A percentile compares a stretch with the other conserved stretches of the same genome.
Conservation (phyloP, 2,329 filamentous ascomycete species). For the Plectosphaerella sp. region DNA sequence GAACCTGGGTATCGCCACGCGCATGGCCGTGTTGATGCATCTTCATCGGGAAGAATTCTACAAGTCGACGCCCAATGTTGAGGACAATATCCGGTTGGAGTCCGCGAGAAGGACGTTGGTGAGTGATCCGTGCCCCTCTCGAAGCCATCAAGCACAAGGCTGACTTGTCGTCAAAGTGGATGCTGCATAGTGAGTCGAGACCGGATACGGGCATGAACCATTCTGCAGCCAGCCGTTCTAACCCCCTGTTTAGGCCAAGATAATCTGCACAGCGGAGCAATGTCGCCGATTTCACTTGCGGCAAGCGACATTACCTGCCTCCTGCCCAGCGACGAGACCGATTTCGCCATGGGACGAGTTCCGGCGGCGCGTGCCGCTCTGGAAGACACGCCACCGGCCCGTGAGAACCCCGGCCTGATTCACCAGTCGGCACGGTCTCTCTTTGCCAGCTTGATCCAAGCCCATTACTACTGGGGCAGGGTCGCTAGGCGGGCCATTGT, state of each 20-base stretch:
- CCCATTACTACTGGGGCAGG: constrained; percentile 49
- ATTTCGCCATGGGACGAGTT: constrained; percentile 43
- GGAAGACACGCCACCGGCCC: constrained; percentile 46
- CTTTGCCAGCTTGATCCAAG: constrained; percentile 52
- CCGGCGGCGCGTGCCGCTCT: constrained; percentile 47
- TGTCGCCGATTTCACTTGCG: constrained; percentile 45
- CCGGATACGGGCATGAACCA: not conserved
- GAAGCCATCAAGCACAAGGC: not conserved
- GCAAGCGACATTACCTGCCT: constrained; percentile 50
- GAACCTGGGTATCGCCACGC: constrained; percentile 51
- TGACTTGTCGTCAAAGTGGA: constrained; percentile 38
- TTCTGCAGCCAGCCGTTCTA: not conserved
- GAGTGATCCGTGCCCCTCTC: constrained; percentile 17
- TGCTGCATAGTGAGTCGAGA: constrained; percentile 42
- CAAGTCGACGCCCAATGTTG: constrained; percentile 31
- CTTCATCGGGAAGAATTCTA: constrained; percentile 55
- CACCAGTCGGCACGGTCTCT: constrained; percentile 41
- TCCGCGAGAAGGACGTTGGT: constrained; percentile 54
- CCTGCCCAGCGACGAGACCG: constrained; percentile 46
- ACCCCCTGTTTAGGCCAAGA: constrained; percentile 37
- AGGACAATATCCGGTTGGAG: constrained; percentile 44
- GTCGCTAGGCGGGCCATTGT: constrained; percentile 44
- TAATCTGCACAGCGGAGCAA: constrained; percentile 49
- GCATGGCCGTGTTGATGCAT: constrained; percentile 51
- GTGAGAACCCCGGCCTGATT: constrained; percentile 38